Base-by-base conservation (phyloP, 495 filamentous ascomycete species). In the Penicillium cinerascens region DNA sequence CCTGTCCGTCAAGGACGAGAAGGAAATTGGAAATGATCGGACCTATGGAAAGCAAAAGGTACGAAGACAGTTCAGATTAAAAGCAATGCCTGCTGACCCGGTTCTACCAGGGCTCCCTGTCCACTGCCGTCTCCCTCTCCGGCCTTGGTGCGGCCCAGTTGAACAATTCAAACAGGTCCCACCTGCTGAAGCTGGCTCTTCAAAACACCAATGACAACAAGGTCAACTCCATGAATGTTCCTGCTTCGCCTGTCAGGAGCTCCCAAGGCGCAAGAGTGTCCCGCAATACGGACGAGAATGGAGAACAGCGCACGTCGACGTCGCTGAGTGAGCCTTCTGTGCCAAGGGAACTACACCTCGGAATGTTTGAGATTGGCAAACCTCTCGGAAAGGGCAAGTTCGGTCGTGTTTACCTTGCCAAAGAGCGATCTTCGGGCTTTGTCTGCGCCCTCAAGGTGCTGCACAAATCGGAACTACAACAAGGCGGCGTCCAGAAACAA, bases 291-390 rank as follows among this genome's bases (percentile, higher is more conserved):
- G 79, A 86, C 47, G 85, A 89, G 54, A 75, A 78, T 29, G 71
- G 70, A 20, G 71, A 75, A 2, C 80, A 83, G 54, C 77, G 79
- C 38, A 75, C 73, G 37, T 78, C 81, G 5, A 69, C 74, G 17
- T 62, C 73, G 2, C 73, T 86, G 49, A 83, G 84, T 49, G 77
- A 89, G 62, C 72, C 83, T 43, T 21, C 61, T 13, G 53, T 76
- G 41, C 82, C 85, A 2, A 92, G 87, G 59, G 80, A 91, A 46
- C 89, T 93, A 66, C 91, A 97, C 57, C 85, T 98, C 2, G 91
- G 92, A 67, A 97, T 98, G 93, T 98, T 98, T 63, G 93, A 98
- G 63, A 97, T 98, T 59, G 93, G 93, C 9, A 88, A 92, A 42
- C 95, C 93, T 2, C 76, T 98, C 5, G 93, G 93, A 8, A 98